These are phyloP conservation scores for Agaricus sinodeliciosus DNA, from an alignment of 768 basidiomycete genomes.

Conservation along the genomic window DNA sequence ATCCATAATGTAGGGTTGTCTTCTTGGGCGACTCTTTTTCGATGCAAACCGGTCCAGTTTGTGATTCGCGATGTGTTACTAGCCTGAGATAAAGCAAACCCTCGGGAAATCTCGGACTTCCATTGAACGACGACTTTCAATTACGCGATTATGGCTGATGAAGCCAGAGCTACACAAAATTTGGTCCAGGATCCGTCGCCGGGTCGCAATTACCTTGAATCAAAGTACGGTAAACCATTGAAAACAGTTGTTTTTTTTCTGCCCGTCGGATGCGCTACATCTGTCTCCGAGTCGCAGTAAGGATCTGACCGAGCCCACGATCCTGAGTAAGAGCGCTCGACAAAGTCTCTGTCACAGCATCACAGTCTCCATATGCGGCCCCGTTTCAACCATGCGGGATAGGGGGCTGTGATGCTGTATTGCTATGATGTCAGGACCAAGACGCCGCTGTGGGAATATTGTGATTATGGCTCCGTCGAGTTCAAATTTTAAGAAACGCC, in stretches of 20 bases:
- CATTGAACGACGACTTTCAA: not conserved
- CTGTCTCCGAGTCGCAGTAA: not conserved
- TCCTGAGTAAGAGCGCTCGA: constrained; percentile 1
- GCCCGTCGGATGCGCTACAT: not conserved
- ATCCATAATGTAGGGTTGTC: constrained; percentile 36
- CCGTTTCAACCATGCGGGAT: constrained; percentile 1
- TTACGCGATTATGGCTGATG: not conserved
- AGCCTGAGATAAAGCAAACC: constrained; percentile 20
- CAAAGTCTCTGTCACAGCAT: constrained; percentile 8
- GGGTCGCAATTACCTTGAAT: not conserved
- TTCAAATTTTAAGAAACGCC: not conserved
- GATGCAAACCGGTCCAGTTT: not conserved
- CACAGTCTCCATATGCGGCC: not conserved
- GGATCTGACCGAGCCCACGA: constrained; percentile 1
- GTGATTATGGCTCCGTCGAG: constrained; percentile 5
- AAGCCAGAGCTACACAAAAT: not conserved
- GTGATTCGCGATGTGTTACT: constrained; percentile 18
- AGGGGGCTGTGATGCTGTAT: constrained; percentile 7
- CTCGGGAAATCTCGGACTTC: constrained; percentile 1
- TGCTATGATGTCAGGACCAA: constrained; percentile 3
- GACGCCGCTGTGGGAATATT: constrained; percentile 5
- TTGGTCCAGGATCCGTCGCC: not conserved
- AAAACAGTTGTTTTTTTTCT: not conserved
- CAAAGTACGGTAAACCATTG: not conserved
- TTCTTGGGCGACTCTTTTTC: constrained; percentile 21